phyloP scores from a whole-genome alignment of 345 rosid species.

The Orychophragmus violaceus region DNA sequence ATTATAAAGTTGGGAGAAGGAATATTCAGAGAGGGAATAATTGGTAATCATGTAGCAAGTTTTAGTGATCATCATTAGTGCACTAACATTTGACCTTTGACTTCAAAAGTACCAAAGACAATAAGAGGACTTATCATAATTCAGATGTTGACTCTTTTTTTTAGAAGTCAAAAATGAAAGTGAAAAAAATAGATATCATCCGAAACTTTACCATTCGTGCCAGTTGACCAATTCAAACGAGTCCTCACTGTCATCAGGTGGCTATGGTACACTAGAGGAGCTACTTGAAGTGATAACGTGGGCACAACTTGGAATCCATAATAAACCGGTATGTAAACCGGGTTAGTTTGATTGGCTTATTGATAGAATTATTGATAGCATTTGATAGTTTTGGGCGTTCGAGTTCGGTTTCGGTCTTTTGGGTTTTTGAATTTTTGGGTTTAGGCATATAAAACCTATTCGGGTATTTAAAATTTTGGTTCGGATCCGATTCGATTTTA shows the following conservation, averaged over 20 bases:
- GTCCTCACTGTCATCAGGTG: conserved; percentile 34
- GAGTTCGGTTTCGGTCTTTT: too few relatives aligned
- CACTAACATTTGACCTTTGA: conserved; percentile 17
- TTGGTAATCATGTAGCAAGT: neutral
- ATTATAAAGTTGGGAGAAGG: neutral
- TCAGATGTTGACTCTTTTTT: conserved; percentile 18
- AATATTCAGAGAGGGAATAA: neutral
- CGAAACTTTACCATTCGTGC: neutral
- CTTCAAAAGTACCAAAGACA: neutral
- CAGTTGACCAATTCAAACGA: neutral
- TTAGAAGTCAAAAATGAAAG: conserved; percentile 1
- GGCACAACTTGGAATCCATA: conserved; percentile 61
- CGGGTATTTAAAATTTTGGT: too few relatives aligned
- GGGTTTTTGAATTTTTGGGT: too few relatives aligned
- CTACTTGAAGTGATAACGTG: conserved; percentile 55
- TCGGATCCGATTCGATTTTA: too few relatives aligned
- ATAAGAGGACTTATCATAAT: neutral
- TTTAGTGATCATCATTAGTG: neutral
- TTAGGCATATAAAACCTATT: too few relatives aligned
- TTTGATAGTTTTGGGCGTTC: neutral
- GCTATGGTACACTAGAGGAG: conserved; percentile 64
- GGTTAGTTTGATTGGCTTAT: neutral
- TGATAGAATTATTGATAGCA: neutral
- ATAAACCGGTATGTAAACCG: conserved; percentile 42
- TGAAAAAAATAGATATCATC: neutral